Evolutionary conservation across 2,329 filamentous ascomycete species (phyloP).

Genomic region (Pyrenophora teres): DNA sequence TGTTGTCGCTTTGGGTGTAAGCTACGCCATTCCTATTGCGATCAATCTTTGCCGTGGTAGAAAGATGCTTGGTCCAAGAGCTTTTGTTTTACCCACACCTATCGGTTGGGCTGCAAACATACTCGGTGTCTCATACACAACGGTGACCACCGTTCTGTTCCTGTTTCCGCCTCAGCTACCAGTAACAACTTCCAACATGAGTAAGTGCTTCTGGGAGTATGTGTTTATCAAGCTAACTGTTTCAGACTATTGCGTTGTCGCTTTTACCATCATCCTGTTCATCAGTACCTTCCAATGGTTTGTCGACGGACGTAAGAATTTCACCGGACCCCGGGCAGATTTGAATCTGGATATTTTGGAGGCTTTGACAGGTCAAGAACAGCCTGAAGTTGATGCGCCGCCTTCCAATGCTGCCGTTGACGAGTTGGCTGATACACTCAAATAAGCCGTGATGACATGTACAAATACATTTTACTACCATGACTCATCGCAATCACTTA

Average conservation of each 20-base stretch:
- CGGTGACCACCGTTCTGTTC: conserved; percentile 75
- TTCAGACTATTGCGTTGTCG: conserved; percentile 58
- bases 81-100: conserved; percentile 60
- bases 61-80: conserved; percentile 63
- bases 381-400: neutral
- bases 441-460: neutral
- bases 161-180: conserved; percentile 72
- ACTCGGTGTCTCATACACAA: conserved; percentile 66
- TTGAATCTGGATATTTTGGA: conserved; percentile 51
- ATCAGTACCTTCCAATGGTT: conserved; percentile 64
- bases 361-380: conserved; percentile 33
- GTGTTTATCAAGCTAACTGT: conserved; percentile 16
- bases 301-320: conserved; percentile 65
- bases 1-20: conserved; percentile 72
- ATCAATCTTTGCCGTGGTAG: conserved; percentile 72
- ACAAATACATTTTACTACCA: neutral
- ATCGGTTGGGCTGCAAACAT: conserved; percentile 66
- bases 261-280: conserved; percentile 62
- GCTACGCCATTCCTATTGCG: conserved; percentile 74
- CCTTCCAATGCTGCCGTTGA: conserved; percentile 16
- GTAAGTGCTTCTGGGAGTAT: conserved; percentile 44
- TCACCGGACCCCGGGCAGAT: conserved; percentile 54
- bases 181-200: conserved; percentile 71
- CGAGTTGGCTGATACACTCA: neutral
- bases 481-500: neutral